These are phyloP conservation scores for Raddia distichophylla DNA, from an alignment of 176 grass and related monocot species.

Conservation along the genomic window DNA sequence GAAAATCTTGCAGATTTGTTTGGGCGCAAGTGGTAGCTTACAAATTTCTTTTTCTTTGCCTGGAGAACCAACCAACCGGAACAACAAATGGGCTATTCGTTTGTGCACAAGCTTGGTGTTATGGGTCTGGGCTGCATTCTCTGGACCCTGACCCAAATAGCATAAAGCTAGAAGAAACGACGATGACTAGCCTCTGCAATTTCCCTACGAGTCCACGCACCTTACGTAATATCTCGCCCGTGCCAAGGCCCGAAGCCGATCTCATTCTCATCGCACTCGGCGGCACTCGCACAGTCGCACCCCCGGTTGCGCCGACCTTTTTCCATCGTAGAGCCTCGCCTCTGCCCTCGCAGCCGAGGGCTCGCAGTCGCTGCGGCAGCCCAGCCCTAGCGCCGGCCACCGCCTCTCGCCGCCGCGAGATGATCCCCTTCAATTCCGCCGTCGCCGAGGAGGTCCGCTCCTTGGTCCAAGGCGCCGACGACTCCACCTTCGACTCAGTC, in stretches of 20 bases:
- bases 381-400: constrained; percentile 23
- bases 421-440: constrained; percentile 62
- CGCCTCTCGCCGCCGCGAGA: constrained; percentile 38
- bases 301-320: background rate
- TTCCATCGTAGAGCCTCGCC: constrained; percentile 1
- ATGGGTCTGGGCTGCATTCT: background rate
- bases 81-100: background rate
- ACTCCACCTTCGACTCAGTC: constrained; percentile 53
- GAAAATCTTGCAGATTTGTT: background rate
- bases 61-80: background rate
- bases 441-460: constrained; percentile 66
- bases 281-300: background rate
- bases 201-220: background rate
- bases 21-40: background rate
- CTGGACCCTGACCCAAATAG: background rate
- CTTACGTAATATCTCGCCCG: background rate
- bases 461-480: constrained; percentile 60
- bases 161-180: too few species aligned
- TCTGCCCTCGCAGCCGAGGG: constrained; percentile 15
- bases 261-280: too few species aligned
- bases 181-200: background rate
- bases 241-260: too few species aligned
- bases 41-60: too few species aligned
- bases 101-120: background rate
- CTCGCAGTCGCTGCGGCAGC: constrained; percentile 38